Base-by-base conservation (phyloP, 345 rosid species). In the Salix caprea region DNA sequence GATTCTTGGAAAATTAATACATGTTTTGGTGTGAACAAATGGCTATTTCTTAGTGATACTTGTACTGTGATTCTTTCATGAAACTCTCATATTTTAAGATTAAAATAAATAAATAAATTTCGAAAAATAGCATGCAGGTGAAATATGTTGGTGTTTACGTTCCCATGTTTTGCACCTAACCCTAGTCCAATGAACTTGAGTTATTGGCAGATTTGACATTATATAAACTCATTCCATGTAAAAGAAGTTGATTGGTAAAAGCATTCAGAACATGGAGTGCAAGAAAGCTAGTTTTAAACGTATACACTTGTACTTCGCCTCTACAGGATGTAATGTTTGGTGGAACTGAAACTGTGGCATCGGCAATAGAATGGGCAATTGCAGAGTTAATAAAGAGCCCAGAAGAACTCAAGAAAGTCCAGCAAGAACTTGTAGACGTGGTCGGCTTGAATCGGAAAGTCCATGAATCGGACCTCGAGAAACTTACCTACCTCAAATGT, bases 291-390 rank as follows among this genome's bases (percentile, higher is more conserved):
- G 5, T 58, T 58, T 7, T 9, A 2, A 8, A 58, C 9, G n/a
- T 0, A 66, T 34, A 13, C 23, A 15, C 36, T 14, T 62, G 32
- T 62, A 30, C 19, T 10, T 39, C 8, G 4, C 28, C 34, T 14
- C 11, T 1, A 32, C 79, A 80, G 83, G 83, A 80, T 42, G 79
- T 80, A 15, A 80, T 80, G 83, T 75, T 80, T 56, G 83, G 79
- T 36, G 83, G 83, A 46, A 80, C 83, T 5, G 83, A 80, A 66
- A 80, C 83, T 1, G 83, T 80, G 28, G 83, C 83, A 19, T 80
- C 83, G 2, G 83, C 79, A 32, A 76, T 76, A 66, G 83, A 80
- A 68, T 80, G 82, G 82, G 65, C 79, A 65, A 56, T 80, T 67
- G 69, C 83, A 12, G 79, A 80, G 64, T 76, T 80, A 23, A 71